Evolutionary conservation across 1,284 basidiomycete species (phyloP).

Genomic region (Leccinum subrobustum): DNA sequence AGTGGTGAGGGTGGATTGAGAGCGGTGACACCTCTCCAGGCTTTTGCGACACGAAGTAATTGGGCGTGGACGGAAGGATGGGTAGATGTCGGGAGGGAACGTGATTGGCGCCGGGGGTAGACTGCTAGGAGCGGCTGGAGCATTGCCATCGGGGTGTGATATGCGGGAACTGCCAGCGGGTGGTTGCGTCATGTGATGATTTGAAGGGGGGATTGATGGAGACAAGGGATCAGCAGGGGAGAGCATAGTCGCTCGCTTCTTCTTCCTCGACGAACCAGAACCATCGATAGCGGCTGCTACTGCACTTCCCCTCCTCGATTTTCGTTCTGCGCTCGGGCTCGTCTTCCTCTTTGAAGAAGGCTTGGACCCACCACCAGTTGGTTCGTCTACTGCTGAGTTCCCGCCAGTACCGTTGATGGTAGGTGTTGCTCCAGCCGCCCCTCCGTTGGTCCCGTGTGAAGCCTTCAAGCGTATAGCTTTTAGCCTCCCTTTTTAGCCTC

Average conservation of each 20-base stretch:
- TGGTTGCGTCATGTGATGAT: conserved; percentile 13
- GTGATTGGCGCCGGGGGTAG: conserved; percentile 30
- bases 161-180: conserved; percentile 18
- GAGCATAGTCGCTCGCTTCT: conserved; percentile 42
- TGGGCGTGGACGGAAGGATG: conserved; percentile 51
- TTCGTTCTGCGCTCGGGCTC: conserved; percentile 50
- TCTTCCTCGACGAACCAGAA: conserved; percentile 36
- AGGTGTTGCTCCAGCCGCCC: conserved; percentile 3
- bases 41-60: conserved; percentile 56
- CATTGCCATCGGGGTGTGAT: conserved; percentile 20
- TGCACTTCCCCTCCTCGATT: conserved; percentile 41
- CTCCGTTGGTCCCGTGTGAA: conserved; percentile 27
- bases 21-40: conserved; percentile 71
- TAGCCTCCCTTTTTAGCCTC: no score
- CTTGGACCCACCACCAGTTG: conserved; percentile 13
- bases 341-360: conserved; percentile 32
- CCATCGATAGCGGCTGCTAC: conserved; percentile 38
- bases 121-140: conserved; percentile 25
- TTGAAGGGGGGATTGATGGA: conserved; percentile 19
- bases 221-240: conserved; percentile 25
- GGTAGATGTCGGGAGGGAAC: conserved; percentile 38
- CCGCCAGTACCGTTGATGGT: conserved; percentile 17
- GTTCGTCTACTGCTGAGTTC: conserved; percentile 17
- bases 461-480: conserved; percentile 30
- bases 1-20: conserved; percentile 38